phyloP scores from a whole-genome alignment of 176 grass and related monocot genomes.

The Zizania latifolia region DNA sequence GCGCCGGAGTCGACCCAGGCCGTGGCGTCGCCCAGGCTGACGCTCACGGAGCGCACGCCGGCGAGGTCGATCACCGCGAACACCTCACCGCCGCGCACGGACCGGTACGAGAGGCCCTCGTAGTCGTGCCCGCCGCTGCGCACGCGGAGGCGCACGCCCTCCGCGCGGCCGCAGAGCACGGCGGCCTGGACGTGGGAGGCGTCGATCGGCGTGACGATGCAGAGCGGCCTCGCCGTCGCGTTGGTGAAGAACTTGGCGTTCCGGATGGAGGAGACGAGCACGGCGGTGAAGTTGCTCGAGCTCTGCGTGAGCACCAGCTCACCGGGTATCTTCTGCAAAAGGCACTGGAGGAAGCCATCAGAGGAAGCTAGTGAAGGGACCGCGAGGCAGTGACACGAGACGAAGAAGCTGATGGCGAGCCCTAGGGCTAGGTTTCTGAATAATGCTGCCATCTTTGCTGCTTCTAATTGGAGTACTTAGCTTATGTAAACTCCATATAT shows the following conservation, averaged over 20 bases:
- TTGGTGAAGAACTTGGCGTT: conserved; percentile 37
- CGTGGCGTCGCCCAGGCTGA: neutral
- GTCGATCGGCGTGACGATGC: conserved; percentile 41
- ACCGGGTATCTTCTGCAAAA: conserved; percentile 7
- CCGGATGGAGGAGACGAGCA: conserved; percentile 50
- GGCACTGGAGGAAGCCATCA: conserved; percentile 49
- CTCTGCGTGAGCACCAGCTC: conserved; percentile 31
- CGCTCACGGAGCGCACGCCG: conserved; percentile 19
- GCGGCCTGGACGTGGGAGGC: conserved; percentile 46
- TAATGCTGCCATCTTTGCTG: neutral
- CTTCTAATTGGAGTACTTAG: neutral
- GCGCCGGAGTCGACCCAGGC: conserved; percentile 66
- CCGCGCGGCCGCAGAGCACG: conserved; percentile 37
- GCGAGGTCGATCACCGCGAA: conserved; percentile 54
- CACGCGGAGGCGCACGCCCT: conserved; percentile 10
- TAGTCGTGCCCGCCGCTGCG: conserved; percentile 65
- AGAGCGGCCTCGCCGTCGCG: conserved; percentile 42
- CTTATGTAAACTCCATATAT: conserved; percentile 10
- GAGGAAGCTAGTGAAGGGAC: neutral
- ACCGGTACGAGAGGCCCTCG: conserved; percentile 81
- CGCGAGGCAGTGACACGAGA: neutral
- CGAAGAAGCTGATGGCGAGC: neutral
- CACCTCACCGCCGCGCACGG: neutral
- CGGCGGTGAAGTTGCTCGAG: conserved; percentile 24
- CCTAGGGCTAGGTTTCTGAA: neutral